Evolutionary conservation across 2,329 filamentous ascomycete genomes (phyloP), one percentile per base, ranked within the genome.

Genomic region (Talaromyces sp.): DNA sequence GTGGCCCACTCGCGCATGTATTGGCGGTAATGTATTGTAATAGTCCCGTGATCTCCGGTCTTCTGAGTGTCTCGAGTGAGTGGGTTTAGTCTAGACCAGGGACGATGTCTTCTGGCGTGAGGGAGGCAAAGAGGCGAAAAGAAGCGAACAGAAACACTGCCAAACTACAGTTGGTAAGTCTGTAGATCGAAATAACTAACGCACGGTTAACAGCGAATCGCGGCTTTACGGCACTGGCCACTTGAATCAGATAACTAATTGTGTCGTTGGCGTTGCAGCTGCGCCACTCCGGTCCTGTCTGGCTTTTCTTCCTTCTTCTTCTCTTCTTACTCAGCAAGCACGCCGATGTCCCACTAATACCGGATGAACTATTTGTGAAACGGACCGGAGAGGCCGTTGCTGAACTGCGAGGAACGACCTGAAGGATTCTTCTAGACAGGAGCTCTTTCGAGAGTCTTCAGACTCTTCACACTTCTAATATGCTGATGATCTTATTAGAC

Each of bases 171-270:
- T 35, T 48, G 45, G 45, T 21, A 48, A 48, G 45, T 25, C 28
- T 35, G 45, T 48, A 48, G 45, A 48, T 48, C 45, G 45, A 48
- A 28, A 35, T 15, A 52, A 31, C 15, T 22, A 46, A 50, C 22
- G 31, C 48, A 52, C 48, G 35, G 35, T 28, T 25, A 36, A 11
- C 28, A 37, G 43, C 25, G 19, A 48, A 52, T 52, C 48, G 41
- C 53, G 21, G 53, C 40, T 46, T 55, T n/a, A 37, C 53, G 53
- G 53, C 53, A 55, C 53, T 52, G 33, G 48, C 10, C 48, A 37
- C 40, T 39, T 46, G 37, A 43, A 54, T 54, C 52, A 45, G 52
- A 40, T 53, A 35, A n/a, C 22, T 17, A 11, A 10, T 48, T 11
- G 31, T 28, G 33, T n/a, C n/a, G n/a, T n/a, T n/a, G n/a, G n/a